A percentile compares a stretch with the other conserved stretches of the same genome.
Conservation (phyloP, 2,329 filamentous ascomycete species). For the Meredithiella fracta region DNA sequence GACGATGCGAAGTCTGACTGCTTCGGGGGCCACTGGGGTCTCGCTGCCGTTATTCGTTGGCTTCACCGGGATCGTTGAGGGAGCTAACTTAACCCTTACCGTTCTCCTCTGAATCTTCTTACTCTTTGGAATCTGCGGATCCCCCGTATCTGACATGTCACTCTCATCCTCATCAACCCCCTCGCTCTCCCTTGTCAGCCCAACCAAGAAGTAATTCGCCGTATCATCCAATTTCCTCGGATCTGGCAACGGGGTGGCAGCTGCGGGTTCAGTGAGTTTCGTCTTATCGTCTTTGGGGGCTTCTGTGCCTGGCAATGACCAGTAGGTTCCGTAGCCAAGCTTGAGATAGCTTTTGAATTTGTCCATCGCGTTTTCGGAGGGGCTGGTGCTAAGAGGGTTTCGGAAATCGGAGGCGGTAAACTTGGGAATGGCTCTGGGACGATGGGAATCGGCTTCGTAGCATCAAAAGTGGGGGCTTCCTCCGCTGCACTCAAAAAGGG, state of each 20-base stretch:
- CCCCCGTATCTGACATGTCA: slow-evolving; percentile 20
- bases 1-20: slow-evolving; percentile 43
- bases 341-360: slow-evolving; percentile 49
- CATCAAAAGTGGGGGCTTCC: background rate
- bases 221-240: slow-evolving; percentile 14
- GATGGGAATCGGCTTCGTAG: background rate
- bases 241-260: slow-evolving; percentile 4
- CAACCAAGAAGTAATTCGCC: slow-evolving; percentile 45
- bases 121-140: slow-evolving; percentile 29
- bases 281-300: slow-evolving; percentile 6
- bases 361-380: slow-evolving; percentile 29
- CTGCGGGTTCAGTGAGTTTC: background rate
- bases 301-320: slow-evolving; percentile 22
- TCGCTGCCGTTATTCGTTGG: slow-evolving; percentile 27
- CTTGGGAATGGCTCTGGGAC: slow-evolving; percentile 1
- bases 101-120: slow-evolving; percentile 4
- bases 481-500: background rate
- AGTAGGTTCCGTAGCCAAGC: slow-evolving; percentile 51
- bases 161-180: slow-evolving; percentile 20
- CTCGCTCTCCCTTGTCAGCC: slow-evolving; percentile 48
- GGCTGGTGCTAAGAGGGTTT: slow-evolving; percentile 1
- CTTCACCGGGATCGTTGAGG: background rate
- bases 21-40: slow-evolving; percentile 29
- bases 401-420: background rate
- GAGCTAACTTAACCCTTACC: slow-evolving; percentile 21